Percentiles rank a stretch among this genome's conserved stretches.
These are phyloP conservation scores for Cucurbita moschata DNA, from an alignment of 306 rosid species.

Conservation along the genomic window DNA sequence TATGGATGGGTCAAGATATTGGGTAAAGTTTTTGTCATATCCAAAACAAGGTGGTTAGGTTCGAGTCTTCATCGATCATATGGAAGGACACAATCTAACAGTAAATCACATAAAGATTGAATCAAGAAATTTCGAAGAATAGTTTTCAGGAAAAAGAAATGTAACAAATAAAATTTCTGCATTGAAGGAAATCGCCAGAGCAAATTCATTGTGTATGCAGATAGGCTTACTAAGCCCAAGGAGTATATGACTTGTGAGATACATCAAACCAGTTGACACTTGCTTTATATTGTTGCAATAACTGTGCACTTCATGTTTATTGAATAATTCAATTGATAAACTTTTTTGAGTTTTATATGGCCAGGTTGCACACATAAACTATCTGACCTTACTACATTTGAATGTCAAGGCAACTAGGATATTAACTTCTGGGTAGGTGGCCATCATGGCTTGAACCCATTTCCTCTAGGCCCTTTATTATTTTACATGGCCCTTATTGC, in stretches of 20 bases:
- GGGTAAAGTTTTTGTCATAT: too few relatives aligned
- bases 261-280: neutral
- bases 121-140: neutral
- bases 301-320: neutral
- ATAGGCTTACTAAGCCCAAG: neutral
- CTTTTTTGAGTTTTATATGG: too few relatives aligned
- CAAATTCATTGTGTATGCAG: neutral
- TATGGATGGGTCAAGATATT: too few relatives aligned
- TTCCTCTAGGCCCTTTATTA: too few relatives aligned
- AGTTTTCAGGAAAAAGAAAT: neutral
- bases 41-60: too few relatives aligned
- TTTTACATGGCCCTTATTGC: too few relatives aligned
- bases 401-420: too few relatives aligned
- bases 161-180: neutral
- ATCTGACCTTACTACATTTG: too few relatives aligned
- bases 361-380: too few relatives aligned
- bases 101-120: neutral
- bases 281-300: neutral
- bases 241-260: neutral
- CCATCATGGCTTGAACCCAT: too few relatives aligned
- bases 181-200: neutral
- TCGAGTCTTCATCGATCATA: too few relatives aligned
- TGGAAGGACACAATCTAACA: neutral
- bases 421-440: too few relatives aligned
- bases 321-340: neutral